These are phyloP conservation scores for Tuber melanosporum DNA, from an alignment of 495 filamentous ascomycete species.

Conservation along the genomic window DNA sequence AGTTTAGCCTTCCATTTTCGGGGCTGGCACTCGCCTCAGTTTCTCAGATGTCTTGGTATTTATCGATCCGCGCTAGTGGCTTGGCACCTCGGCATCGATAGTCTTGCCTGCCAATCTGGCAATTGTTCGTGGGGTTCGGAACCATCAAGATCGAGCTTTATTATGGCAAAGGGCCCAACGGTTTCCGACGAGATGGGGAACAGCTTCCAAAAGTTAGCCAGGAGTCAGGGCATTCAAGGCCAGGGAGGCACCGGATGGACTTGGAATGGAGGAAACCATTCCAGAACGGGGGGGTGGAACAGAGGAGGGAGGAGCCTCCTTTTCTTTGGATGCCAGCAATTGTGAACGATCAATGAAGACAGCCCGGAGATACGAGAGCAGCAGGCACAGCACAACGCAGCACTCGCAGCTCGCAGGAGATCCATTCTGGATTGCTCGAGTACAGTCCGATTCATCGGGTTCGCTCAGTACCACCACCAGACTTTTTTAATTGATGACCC, in stretches of 20 bases:
- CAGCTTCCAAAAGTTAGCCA: conserved; percentile 6
- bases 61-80: conserved; percentile 29
- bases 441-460: conserved; percentile 1
- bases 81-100: conserved; percentile 36
- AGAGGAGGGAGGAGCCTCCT: not conserved
- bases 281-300: not conserved
- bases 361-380: conserved; percentile 31
- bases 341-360: conserved; percentile 22
- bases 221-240: conserved; percentile 26
- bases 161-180: conserved; percentile 33
- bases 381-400: conserved; percentile 29
- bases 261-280: not conserved
- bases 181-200: conserved; percentile 33
- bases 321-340: conserved; percentile 1
- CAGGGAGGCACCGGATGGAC: not conserved
- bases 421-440: conserved; percentile 22
- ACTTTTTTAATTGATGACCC: not conserved
- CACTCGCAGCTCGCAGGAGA: conserved; percentile 13
- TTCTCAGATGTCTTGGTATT: conserved; percentile 38
- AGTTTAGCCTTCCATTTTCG: not conserved
- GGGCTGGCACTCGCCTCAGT: conserved; percentile 25
- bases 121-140: conserved; percentile 16
- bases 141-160: conserved; percentile 38
- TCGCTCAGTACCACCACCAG: not conserved
- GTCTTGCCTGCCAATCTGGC: conserved; percentile 27